Conservation (phyloP, 2,329 filamentous ascomycete genomes). For the Colletotrichum sp. region DNA sequence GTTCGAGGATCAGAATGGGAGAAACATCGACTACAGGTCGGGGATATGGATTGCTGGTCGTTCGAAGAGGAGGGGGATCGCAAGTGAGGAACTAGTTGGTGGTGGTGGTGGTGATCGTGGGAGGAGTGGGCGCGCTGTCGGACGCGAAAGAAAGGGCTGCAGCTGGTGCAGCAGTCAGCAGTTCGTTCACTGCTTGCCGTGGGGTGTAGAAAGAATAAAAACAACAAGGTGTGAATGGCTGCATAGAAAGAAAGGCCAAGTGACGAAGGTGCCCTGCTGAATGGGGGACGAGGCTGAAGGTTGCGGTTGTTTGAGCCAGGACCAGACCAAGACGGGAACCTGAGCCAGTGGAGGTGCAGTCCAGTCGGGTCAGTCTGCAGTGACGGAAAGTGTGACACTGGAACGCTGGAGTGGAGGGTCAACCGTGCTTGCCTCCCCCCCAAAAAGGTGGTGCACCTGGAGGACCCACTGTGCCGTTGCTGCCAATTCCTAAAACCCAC, state of each 20-base stretch:
- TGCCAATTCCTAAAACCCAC: neutral
- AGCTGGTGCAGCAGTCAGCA: neutral
- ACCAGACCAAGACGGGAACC: neutral
- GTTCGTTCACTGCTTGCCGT: neutral
- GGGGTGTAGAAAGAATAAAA: neutral
- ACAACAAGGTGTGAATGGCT: neutral
- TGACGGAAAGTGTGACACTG: constrained; percentile 19
- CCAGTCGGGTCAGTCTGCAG: constrained; percentile 4
- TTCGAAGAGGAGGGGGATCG: neutral
- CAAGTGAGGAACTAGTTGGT: neutral
- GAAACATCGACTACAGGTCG: constrained; percentile 16
- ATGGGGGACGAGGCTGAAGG: constrained; percentile 8
- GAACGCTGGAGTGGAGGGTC: constrained; percentile 4
- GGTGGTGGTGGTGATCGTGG: neutral
- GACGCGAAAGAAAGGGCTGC: neutral
- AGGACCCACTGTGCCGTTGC: neutral
- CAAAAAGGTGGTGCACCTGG: neutral
- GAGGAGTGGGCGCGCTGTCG: neutral
- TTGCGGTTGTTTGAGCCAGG: neutral
- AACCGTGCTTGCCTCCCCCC: neutral
- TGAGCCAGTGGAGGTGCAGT: neutral
- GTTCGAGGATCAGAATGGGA: neutral
- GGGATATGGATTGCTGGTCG: neutral
- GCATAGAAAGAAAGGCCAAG: neutral
- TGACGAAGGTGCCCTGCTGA: neutral